Conservation (phyloP, 805 yeast species). For the Pichia deserticola region DNA sequence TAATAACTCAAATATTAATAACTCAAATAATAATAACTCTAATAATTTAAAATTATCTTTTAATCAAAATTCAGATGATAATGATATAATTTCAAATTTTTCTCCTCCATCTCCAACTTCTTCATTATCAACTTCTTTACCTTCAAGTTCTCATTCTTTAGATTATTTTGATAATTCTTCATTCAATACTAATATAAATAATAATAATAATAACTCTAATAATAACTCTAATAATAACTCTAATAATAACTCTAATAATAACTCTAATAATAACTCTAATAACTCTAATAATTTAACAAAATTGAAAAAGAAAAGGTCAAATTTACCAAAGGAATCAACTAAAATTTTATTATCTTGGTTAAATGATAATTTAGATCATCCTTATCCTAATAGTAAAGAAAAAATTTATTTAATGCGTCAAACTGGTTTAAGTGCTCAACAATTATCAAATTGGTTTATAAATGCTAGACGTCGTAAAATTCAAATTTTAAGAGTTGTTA, state of each 20-base stretch:
- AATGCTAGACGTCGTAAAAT: constrained; percentile 56
- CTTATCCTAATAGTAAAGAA: constrained; percentile 53
- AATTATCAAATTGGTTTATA: constrained; percentile 55
- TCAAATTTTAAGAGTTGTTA: constrained; percentile 30
- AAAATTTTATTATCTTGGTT: constrained; percentile 46
- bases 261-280: too few relatives aligned
- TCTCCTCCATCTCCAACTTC: not conserved
- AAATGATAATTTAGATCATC: constrained; percentile 48
- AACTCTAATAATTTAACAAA: too few relatives aligned
- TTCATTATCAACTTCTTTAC: not conserved
- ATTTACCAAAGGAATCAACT: constrained; percentile 55
- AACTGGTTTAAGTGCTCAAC: constrained; percentile 54
- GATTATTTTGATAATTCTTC: too few relatives aligned
- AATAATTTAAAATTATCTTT: not conserved
- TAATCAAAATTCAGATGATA: not conserved
- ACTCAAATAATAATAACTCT: too few relatives aligned
- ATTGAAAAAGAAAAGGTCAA: constrained; percentile 35
- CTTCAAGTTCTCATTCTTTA: not conserved
- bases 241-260: too few relatives aligned
- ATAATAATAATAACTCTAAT: too few relatives aligned
- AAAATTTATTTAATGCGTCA: constrained; percentile 45
- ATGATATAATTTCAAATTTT: not conserved
- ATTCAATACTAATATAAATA: too few relatives aligned
- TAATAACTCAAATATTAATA: too few relatives aligned
- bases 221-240: too few relatives aligned